These are phyloP conservation scores for Rubia peregrina DNA, from an alignment of 305 asterid species.

Conservation along the genomic window DNA sequence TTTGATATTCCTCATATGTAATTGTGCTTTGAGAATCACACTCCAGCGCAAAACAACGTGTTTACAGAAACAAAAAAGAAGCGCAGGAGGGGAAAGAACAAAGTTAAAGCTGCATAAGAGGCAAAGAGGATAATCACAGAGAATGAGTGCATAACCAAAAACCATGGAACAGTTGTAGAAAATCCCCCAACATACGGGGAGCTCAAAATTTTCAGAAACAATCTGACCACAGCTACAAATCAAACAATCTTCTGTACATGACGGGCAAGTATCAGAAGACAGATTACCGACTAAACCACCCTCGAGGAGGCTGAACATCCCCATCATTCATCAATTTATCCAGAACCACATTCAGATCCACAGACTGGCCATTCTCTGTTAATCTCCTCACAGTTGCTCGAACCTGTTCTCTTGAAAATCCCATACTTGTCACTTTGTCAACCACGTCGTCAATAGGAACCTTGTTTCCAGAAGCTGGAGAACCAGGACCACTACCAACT, in stretches of 20 bases:
- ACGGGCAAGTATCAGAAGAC: constrained; percentile 16
- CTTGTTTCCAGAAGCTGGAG: constrained; percentile 57
- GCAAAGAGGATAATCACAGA: background rate
- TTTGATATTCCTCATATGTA: too few species aligned
- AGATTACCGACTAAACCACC: constrained; percentile 63
- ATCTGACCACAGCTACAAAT: constrained; percentile 4
- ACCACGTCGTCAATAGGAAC: constrained; percentile 91
- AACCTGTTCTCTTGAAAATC: constrained; percentile 85
- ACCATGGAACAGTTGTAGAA: background rate
- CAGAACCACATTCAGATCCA: constrained; percentile 78
- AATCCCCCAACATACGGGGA: constrained; percentile 7
- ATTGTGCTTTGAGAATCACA: too few species aligned
- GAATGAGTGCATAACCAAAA: constrained; percentile 7
- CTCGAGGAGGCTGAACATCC: constrained; percentile 58
- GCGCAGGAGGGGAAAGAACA: background rate
- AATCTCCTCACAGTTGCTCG: constrained; percentile 76
- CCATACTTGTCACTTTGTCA: constrained; percentile 85
- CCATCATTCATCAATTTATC: constrained; percentile 96
- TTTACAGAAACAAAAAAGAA: too few species aligned
- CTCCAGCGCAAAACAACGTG: too few species aligned
- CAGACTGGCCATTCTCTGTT: constrained; percentile 85
- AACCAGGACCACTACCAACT: constrained; percentile 52
- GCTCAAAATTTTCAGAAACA: background rate
- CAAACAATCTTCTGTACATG: constrained; percentile 33
- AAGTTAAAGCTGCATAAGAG: background rate